A percentile compares a stretch with the other conserved stretches of the same genome.
These are phyloP conservation scores for Claviceps paspali DNA, from an alignment of 2,329 filamentous ascomycete species.

Conservation along the genomic window DNA sequence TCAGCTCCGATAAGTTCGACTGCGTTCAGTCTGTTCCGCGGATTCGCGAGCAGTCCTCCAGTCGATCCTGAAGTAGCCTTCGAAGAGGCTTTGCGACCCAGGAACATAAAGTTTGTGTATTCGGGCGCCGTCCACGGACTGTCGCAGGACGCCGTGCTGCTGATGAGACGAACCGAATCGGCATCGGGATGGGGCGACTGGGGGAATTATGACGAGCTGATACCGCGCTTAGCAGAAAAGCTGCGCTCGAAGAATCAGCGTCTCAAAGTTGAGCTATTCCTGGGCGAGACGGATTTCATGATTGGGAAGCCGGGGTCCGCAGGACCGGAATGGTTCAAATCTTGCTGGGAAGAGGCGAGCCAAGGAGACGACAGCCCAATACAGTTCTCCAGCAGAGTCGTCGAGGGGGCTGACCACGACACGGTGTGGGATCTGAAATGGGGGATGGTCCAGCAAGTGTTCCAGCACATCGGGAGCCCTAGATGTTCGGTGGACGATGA, in stretches of 20 bases:
- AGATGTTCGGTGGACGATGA: not conserved
- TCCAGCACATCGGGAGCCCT: slow-evolving; percentile 5
- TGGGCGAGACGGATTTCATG: not conserved
- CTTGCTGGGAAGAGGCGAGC: slow-evolving; percentile 10
- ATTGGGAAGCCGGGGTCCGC: slow-evolving; percentile 5
- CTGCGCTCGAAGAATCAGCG: slow-evolving; percentile 6
- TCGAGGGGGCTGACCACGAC: slow-evolving; percentile 15
- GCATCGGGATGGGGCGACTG: slow-evolving; percentile 14
- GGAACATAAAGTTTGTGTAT: slow-evolving; percentile 12
- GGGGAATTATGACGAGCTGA: slow-evolving; percentile 15
- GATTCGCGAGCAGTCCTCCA: not conserved
- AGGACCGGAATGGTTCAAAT: slow-evolving; percentile 15
- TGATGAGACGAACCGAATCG: slow-evolving; percentile 12
- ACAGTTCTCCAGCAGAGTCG: slow-evolving; percentile 10
- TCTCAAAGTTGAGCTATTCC: slow-evolving; percentile 9
- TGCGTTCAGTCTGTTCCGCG: slow-evolving; percentile 2
- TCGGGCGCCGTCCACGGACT: slow-evolving; percentile 12
- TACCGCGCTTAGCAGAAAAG: slow-evolving; percentile 12
- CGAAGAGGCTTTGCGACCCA: slow-evolving; percentile 9
- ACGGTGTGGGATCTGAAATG: slow-evolving; percentile 11
- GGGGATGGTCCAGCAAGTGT: slow-evolving; percentile 9
- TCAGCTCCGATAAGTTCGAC: slow-evolving; percentile 3
- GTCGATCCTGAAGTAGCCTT: slow-evolving; percentile 6
- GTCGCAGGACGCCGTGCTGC: slow-evolving; percentile 13
- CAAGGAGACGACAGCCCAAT: slow-evolving; percentile 7